Percentiles rank a stretch among this genome's conserved stretches.
These are phyloP conservation scores for Entomortierella chlamydospora DNA, from an alignment of 192 early-diverging fungal genomes.

Conservation along the genomic window DNA sequence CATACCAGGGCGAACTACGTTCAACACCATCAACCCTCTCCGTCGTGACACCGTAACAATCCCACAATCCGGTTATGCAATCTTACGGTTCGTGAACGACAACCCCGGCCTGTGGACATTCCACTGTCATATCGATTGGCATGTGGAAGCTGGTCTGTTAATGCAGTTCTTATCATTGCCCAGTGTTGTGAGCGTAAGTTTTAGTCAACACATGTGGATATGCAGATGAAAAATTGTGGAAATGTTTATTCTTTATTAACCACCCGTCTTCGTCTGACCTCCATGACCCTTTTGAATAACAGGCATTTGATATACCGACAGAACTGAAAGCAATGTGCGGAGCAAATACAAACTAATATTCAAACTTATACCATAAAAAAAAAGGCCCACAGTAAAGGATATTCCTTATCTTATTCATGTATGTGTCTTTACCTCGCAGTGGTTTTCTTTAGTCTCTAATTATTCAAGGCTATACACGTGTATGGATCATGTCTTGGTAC, in stretches of 20 bases:
- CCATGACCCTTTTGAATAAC: background rate
- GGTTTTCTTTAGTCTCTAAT: no score
- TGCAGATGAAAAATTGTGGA: no score
- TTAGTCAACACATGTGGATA: no score
- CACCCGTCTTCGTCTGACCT: no score
- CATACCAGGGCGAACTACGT: background rate
- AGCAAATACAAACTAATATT: background rate
- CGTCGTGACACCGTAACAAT: conserved; percentile 49
- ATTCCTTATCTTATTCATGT: no score
- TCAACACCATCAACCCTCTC: conserved; percentile 37
- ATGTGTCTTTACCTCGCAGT: no score
- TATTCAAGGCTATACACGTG: no score
- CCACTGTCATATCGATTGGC: conserved; percentile 63
- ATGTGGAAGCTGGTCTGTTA: conserved; percentile 54
- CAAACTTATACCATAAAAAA: no score
- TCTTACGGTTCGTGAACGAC: conserved; percentile 43
- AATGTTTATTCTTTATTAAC: no score
- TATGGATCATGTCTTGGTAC: no score
- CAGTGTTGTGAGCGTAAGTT: background rate
- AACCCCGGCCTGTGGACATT: conserved; percentile 57
- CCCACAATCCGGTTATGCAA: conserved; percentile 33
- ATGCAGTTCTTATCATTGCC: conserved; percentile 43
- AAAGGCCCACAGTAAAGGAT: no score
- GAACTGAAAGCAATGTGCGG: conserved; percentile 6
- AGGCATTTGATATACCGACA: conserved; percentile 2